Evolutionary conservation across 139 green algal species (phyloP).

Genomic region (Edaphochlamys debaryana): DNA sequence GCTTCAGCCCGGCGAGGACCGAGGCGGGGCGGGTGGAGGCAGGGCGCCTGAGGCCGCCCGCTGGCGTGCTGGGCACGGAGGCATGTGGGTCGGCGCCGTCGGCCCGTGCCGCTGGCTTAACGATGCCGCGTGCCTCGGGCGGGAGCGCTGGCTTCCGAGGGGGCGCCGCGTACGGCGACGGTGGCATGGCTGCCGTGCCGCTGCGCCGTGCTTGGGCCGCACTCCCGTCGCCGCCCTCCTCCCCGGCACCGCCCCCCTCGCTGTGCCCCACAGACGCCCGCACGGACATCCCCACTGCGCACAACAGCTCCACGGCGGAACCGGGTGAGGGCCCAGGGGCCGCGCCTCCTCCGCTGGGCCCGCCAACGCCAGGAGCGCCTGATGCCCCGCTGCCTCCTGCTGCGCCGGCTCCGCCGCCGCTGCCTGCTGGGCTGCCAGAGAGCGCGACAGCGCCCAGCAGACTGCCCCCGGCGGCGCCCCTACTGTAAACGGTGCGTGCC

Average conservation of each 20-base stretch:
- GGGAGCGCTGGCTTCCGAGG: constrained; percentile 24
- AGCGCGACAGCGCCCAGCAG: too few species aligned
- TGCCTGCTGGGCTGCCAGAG: background rate
- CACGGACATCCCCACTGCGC: constrained; percentile 19
- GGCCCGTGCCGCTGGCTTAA: background rate
- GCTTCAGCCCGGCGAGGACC: too few species aligned
- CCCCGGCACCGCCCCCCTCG: background rate
- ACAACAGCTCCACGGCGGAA: background rate
- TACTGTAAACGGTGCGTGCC: too few species aligned
- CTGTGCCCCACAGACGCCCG: background rate
- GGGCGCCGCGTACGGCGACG: too few species aligned
- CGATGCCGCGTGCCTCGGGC: background rate
- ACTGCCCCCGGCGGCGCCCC: background rate
- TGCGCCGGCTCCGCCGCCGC: too few species aligned
- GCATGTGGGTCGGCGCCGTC: background rate
- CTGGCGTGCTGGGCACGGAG: background rate
- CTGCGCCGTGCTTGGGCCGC: background rate
- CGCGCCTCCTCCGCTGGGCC: background rate
- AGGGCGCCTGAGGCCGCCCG: too few species aligned
- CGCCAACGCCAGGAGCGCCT: background rate
- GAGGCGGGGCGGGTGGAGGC: too few species aligned
- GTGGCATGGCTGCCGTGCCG: background rate
- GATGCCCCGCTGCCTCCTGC: background rate
- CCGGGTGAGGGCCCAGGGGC: background rate
- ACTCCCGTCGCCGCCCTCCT: background rate